Base-by-base conservation (phyloP, 164 flowering plant species). In the Umbilicus rupestris region DNA sequence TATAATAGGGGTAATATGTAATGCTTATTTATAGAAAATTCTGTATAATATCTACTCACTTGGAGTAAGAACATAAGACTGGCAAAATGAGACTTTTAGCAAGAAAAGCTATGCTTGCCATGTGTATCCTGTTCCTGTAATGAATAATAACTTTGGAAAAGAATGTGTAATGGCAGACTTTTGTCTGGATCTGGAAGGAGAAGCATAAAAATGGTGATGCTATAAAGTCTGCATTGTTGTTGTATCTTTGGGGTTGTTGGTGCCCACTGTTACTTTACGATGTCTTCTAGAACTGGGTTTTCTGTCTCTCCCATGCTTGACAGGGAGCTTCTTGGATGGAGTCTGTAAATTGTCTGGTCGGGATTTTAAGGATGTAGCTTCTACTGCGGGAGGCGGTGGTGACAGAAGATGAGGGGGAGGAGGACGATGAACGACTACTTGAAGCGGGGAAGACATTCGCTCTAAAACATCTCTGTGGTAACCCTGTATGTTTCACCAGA, bases 391-490 rank as follows among this genome's bases (percentile, higher is more conserved):
- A 19, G 73, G 75, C 11, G 73, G 78, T n/a, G 65, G 65, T 63
- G 46, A 31, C 2, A 41, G 65, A 7, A 35, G 29, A 28, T 20
- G 37, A 60, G 71, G 59, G 5, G 72, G 73, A 8, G 73, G 77
- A 10, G 76, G 77, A 49, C 69, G 70, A 60, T 66, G 12, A 42
- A 67, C 62, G 31, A 47, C 47, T 29, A 63, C 28, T 0, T 71
- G 60, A 20, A 33, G 65, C 42, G 68, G 72, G 15, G 65, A 66
- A 62, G 75, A 66, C 66, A 37, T 46, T 16, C 67, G 69, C 49
- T 74, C 80, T 46, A 77, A 45, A 5, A 77, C 65, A 31, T 73
- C 72, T 69, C 75, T 70, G 64, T 80, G 83, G 70, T 80, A 73
- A 60, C 71, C 75, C 83, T 80, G 78, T 74, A 73, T 31, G 26